A percentile compares a stretch with the other conserved stretches of the same genome.
Conservation (phyloP, 257 asterid species). For the Scutellaria baicalensis region DNA sequence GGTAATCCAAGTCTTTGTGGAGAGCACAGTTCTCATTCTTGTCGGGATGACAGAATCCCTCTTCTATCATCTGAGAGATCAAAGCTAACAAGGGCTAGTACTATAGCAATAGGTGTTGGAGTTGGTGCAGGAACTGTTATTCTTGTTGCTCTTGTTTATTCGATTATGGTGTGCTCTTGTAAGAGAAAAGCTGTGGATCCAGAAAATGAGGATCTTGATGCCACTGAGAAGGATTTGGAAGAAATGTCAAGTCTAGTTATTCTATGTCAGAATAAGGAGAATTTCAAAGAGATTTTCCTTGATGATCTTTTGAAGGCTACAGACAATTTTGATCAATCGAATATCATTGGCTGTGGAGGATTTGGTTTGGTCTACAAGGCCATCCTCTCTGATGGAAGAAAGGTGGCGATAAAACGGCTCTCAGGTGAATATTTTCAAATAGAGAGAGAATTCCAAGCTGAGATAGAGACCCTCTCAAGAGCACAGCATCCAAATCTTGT, state of each 20-base stretch:
- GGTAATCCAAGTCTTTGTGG: slow-evolving; percentile 63
- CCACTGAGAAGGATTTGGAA: slow-evolving; percentile 30
- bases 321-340: slow-evolving; percentile 58
- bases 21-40: slow-evolving; percentile 33
- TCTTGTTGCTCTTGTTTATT: slow-evolving; percentile 31
- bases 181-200: slow-evolving; percentile 31
- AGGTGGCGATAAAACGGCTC: slow-evolving; percentile 73
- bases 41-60: slow-evolving; percentile 23
- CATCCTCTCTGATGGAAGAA: slow-evolving; percentile 51
- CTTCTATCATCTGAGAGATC: slow-evolving; percentile 7
- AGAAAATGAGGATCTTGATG: slow-evolving; percentile 23
- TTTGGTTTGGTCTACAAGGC: slow-evolving; percentile 81
- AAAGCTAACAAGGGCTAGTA: slow-evolving; percentile 20
- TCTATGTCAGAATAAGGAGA: slow-evolving; percentile 50
- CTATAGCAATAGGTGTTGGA: slow-evolving; percentile 49
- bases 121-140: slow-evolving; percentile 44
- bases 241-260: slow-evolving; percentile 48
- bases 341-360: slow-evolving; percentile 87
- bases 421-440: slow-evolving; percentile 64
- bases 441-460: slow-evolving; percentile 78
- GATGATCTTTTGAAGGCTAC: slow-evolving; percentile 64
- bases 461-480: slow-evolving; percentile 68
- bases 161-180: slow-evolving; percentile 28
- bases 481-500: slow-evolving; percentile 76
- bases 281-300: slow-evolving; percentile 30